Evolutionary conservation across 108 stramenopile genomes (phyloP), one percentile per base, ranked within the genome.

Genomic region (Skeletonema potamos): DNA sequence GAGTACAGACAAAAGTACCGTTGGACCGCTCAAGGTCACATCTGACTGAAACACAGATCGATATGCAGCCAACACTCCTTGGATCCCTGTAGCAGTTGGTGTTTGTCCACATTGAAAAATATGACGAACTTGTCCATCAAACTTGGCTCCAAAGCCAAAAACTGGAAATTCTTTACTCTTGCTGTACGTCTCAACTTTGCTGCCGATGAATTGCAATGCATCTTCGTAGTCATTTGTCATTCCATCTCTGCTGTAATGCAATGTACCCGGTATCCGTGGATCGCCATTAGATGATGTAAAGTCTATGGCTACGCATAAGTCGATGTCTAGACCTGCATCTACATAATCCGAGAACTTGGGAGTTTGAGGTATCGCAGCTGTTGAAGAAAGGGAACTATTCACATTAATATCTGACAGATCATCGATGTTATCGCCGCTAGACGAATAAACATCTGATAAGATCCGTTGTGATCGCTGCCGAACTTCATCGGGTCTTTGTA

Each of bases 91-190:
- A n/a, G 83, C 86, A 30, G 84, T 58, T 22, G 61, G 61, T 17
- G 30, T 27, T 5, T 39, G 59, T 27, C 89, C 87, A 27, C 85
- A 84, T 56, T 77, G 77, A n/a, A 73, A 73, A 29, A 65, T 66
- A 70, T 87, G 89, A 6, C 79, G 84, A 24, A 82, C 68, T 46
- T 51, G 73, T n/a, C n/a, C n/a, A n/a, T n/a, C n/a, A n/a, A 90
- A 80, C 62, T 92, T 89, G 12, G 88, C 96, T 20, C 97, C 97
- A 66, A 95, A 96, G 1, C 97, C 96, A 82, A 82, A 97, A 12
- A 96, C 77, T 32, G 83, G 86, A 36, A 87, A 96, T 18, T 82
- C 51, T 64, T 88, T 82, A 48, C 81, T 85, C 0, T 72, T 51
- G 48, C 74, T 77, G 74, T 86, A 91, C 33, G 73, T 76, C 57